Conservation (phyloP, 345 rosid species). For the Salix koriyanagi region DNA sequence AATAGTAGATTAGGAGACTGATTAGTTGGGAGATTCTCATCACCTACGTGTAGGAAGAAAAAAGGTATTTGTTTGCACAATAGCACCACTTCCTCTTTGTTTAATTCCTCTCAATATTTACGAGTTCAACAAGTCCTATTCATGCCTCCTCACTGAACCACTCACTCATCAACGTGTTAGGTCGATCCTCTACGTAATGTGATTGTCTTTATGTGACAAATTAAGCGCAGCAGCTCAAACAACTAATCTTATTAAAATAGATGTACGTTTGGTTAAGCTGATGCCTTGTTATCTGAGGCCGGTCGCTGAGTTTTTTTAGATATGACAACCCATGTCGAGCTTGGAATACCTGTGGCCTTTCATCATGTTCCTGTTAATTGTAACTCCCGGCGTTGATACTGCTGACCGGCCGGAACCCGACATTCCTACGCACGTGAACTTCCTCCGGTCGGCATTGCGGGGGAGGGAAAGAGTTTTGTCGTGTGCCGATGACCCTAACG, state of each 20-base stretch:
- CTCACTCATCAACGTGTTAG: constrained; percentile 5
- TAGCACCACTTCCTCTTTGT: not conserved
- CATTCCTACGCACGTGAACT: constrained; percentile 18
- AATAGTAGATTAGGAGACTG: not conserved
- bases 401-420: constrained; percentile 1
- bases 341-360: not conserved
- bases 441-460: constrained; percentile 10
- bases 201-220: constrained; percentile 12
- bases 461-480: constrained; percentile 26
- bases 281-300: not conserved
- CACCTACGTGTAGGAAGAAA: not conserved
- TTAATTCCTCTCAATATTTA: not conserved
- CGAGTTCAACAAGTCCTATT: not conserved
- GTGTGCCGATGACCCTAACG: constrained; percentile 20
- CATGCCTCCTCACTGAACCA: constrained; percentile 13
- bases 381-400: constrained; percentile 6
- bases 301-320: not conserved
- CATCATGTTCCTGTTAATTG: constrained; percentile 7
- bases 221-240: not conserved
- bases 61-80: not conserved
- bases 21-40: constrained; percentile 21
- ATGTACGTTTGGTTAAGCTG: not conserved
- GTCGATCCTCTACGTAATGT: constrained; percentile 16
- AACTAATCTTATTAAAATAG: not conserved
- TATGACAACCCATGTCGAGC: not conserved